Percentiles rank a stretch among this genome's conserved stretches.
phyloP scores from a whole-genome alignment of 805 yeast genomes.

The Wickerhamomyces strasburgensis region DNA sequence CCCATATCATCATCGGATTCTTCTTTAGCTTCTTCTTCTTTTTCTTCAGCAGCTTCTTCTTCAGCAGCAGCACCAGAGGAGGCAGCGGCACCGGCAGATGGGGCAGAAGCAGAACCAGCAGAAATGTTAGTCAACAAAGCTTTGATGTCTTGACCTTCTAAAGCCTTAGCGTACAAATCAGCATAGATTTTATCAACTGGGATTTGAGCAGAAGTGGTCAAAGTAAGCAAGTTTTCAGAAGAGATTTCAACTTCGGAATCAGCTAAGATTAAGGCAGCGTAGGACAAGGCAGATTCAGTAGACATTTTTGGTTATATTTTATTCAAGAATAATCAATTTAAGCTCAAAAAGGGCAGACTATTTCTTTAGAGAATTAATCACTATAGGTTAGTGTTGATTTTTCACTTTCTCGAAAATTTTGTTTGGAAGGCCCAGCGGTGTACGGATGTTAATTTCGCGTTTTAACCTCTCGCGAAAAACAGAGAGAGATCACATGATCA shows the following conservation, averaged over 20 bases:
- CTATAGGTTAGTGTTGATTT: background rate
- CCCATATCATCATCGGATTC: conserved; percentile 86
- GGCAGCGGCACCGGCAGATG: conserved; percentile 58
- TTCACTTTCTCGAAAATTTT: conserved; percentile 1
- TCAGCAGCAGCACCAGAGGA: conserved; percentile 60
- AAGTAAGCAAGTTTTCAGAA: conserved; percentile 72
- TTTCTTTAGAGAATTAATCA: conserved; percentile 19
- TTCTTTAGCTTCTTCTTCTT: conserved; percentile 45
- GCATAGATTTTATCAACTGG: conserved; percentile 81
- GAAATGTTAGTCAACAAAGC: conserved; percentile 65
- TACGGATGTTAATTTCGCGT: too few relatives aligned
- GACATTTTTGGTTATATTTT: conserved; percentile 59
- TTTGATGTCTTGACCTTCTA: conserved; percentile 78
- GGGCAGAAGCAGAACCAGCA: conserved; percentile 72
- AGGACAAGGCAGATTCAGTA: conserved; percentile 74
- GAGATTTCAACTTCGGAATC: conserved; percentile 88
- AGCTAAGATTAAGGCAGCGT: conserved; percentile 92
- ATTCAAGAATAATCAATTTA: conserved; percentile 28
- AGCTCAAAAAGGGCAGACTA: conserved; percentile 29
- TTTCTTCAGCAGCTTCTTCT: conserved; percentile 58
- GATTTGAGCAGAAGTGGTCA: conserved; percentile 80
- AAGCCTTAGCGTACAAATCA: conserved; percentile 83
- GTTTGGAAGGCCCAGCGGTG: too few relatives aligned
- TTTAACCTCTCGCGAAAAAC: too few relatives aligned
- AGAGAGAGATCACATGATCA: too few relatives aligned